Conservation (phyloP, 345 rosid species). For the Anacardium occidentale region DNA sequence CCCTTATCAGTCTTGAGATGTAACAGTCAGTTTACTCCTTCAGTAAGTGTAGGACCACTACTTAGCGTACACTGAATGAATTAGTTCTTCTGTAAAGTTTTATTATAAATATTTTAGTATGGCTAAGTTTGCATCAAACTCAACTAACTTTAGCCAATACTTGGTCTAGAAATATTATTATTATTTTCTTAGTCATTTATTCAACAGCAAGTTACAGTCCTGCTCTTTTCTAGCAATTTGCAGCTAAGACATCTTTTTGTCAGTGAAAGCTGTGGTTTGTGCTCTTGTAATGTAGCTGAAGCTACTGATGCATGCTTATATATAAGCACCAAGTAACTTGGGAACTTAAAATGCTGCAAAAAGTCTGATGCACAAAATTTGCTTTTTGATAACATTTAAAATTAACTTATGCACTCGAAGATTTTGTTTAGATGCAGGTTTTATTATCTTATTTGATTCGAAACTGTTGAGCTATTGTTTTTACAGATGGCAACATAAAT, state of each 20-base stretch:
- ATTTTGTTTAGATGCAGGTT: background rate
- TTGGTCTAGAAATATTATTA: background rate
- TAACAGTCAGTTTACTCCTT: background rate
- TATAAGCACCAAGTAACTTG: background rate
- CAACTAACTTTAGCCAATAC: background rate
- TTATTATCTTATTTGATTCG: background rate
- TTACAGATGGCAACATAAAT: conserved; percentile 5
- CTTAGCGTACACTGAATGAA: background rate
- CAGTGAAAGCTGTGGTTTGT: conserved; percentile 10
- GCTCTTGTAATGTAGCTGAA: conserved; percentile 12
- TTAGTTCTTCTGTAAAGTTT: conserved; percentile 2
- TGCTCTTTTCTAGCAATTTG: background rate
- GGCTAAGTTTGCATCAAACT: background rate
- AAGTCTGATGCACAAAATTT: conserved; percentile 11
- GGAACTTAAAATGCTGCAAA: background rate
- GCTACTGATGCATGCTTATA: conserved; percentile 8
- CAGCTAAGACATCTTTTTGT: background rate
- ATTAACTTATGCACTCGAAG: background rate
- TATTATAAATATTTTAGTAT: background rate
- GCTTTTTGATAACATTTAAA: conserved; percentile 9
- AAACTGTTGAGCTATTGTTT: background rate
- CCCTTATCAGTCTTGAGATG: background rate
- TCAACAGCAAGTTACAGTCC: background rate
- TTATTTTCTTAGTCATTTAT: background rate
- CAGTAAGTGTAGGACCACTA: background rate